Base-by-base conservation (phyloP, 768 basidiomycete genomes). In the Paxillus ammoniavirescens region DNA sequence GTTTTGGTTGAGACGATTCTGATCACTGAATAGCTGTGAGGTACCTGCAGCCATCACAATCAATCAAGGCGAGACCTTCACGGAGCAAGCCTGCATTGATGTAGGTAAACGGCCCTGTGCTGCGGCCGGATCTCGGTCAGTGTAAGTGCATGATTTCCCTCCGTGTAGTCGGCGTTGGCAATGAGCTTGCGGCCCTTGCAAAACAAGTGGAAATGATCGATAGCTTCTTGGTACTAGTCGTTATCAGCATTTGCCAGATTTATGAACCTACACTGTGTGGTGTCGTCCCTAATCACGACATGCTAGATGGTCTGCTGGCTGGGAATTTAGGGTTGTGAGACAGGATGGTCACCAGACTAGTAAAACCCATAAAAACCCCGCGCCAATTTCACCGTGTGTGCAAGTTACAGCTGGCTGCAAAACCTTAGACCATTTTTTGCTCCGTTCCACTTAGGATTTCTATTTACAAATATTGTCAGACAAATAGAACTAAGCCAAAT, bases 111-210 rank as follows among this genome's bases (percentile, higher is more conserved):
- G 89, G 61, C 93, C 86, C 18, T 82, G 72, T 4, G 82, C 78
- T 5, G 83, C 78, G 8, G 77, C 71, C 3, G 90, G 84, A 71
- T 93, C 87, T 98, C 95, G 56, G 97, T 96, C 36, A 98, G 82
- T 45, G 89, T 49, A 99, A 82, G 70, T 96, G 93, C 28, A 95
- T 75, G 1, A 86, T 79, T 60, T 23, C 89, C 87, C 63, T 97
- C 96, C 63, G 77, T 85, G 64, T 87, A 81, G 70, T 99, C 97
- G 53, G 94, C 76, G 72, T 95, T 98, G n/a, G 94, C 97, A 45
- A 98, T 76, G n/a, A 98, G 79, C 65, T 94, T 94, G 49, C 93
- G 87, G n/a, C 92, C 93, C 72, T 94, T 93, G 60, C 89, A 90
- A 17, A 94, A 75, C 14, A 79, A 70, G 23, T 87, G 83, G 86